These are phyloP conservation scores for Akebia trifoliata DNA, from an alignment of 164 flowering plant species.

Conservation along the genomic window DNA sequence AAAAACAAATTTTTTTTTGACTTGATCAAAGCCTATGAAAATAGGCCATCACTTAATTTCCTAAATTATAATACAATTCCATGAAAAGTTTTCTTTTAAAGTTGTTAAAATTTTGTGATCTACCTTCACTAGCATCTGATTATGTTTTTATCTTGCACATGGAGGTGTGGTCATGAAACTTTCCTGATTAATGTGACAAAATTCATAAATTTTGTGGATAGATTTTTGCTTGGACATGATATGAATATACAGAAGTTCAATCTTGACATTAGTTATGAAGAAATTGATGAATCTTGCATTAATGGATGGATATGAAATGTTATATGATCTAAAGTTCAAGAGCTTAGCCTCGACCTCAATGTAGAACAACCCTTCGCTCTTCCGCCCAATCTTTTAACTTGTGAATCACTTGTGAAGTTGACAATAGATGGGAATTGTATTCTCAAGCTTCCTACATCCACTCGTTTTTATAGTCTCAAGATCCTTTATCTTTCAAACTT, in stretches of 20 bases:
- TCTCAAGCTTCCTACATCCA: slow-evolving; percentile 4
- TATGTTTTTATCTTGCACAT: too few relatives aligned
- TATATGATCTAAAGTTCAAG: background rate
- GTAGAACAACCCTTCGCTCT: background rate
- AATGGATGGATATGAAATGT: background rate
- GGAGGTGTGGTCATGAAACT: too few relatives aligned
- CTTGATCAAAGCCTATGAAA: too few relatives aligned
- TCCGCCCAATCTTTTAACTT: background rate
- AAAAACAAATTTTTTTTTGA: too few relatives aligned
- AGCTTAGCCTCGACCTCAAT: background rate
- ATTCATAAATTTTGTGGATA: slow-evolving; percentile 8
- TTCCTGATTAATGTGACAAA: too few relatives aligned
- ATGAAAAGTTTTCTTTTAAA: too few relatives aligned
- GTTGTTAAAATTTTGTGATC: too few relatives aligned
- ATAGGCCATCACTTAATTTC: too few relatives aligned
- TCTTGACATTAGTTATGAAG: background rate
- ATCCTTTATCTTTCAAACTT: background rate
- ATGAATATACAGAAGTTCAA: background rate
- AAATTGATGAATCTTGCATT: slow-evolving; percentile 2
- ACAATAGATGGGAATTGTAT: background rate
- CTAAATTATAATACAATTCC: too few relatives aligned
- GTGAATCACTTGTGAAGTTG: background rate
- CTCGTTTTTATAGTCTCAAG: slow-evolving; percentile 5
- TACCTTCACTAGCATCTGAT: too few relatives aligned
- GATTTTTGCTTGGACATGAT: background rate